Conservation (phyloP, 2,329 filamentous ascomycete genomes). For the Achaetomium macrosporum region DNA sequence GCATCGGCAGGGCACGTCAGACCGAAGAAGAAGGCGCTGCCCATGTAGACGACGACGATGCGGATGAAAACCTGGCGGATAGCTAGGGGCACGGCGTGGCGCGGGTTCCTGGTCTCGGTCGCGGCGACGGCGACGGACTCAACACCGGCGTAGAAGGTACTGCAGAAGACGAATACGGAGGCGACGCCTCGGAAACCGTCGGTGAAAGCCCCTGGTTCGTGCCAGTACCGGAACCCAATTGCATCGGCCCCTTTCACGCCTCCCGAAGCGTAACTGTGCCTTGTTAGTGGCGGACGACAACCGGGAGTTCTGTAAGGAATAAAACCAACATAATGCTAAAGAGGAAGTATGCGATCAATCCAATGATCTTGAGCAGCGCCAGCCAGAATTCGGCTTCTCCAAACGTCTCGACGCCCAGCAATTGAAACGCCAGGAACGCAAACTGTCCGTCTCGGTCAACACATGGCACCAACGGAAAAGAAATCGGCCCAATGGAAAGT, state of each 20-base stretch:
- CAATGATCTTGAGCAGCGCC: conserved; percentile 64
- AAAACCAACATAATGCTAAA: conserved; percentile 57
- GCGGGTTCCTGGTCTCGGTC: conserved; percentile 54
- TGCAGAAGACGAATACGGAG: conserved; percentile 63
- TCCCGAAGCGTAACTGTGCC: conserved; percentile 53
- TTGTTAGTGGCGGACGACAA: background rate
- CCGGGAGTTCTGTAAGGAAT: background rate
- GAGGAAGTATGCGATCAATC: conserved; percentile 65
- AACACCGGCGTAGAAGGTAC: conserved; percentile 65
- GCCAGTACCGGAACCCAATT: conserved; percentile 68
- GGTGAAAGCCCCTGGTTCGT: conserved; percentile 62
- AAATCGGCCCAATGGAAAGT: no score
- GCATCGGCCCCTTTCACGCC: conserved; percentile 56
- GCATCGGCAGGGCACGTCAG: conserved; percentile 67
- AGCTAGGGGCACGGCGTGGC: conserved; percentile 49
- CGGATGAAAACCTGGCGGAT: conserved; percentile 58
- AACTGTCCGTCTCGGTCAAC: conserved; percentile 26
- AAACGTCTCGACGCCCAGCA: conserved; percentile 67
- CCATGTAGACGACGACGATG: conserved; percentile 61
- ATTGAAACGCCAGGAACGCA: conserved; percentile 61
- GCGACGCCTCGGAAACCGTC: conserved; percentile 62
- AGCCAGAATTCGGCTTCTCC: conserved; percentile 79
- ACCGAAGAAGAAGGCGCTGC: conserved; percentile 67
- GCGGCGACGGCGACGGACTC: conserved; percentile 58
- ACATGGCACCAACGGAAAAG: no score